Conservation (phyloP, 169 alveolate genomes). For the Ichthyophthirius multifiliis region DNA sequence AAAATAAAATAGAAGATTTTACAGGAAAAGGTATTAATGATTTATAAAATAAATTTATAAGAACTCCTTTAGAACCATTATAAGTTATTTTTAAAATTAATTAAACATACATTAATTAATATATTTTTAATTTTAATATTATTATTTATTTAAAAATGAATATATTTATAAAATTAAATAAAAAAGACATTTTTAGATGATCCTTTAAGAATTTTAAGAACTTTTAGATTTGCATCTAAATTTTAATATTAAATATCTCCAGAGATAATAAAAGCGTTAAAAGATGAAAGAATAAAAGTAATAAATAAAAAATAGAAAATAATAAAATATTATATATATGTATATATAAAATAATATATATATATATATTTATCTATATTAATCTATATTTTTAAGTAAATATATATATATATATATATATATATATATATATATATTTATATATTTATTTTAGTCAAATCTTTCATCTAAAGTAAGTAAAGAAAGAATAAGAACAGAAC, state of each 20-base stretch:
- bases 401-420: not conserved
- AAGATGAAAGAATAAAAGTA: slow-evolving; percentile 29
- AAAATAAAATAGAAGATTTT: slow-evolving; percentile 93
- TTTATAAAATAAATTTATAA: slow-evolving; percentile 86
- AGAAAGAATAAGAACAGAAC: slow-evolving; percentile 83
- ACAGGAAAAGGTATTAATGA: slow-evolving; percentile 92
- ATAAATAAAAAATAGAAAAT: not conserved
- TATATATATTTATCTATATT: not conserved
- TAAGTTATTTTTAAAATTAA: no score
- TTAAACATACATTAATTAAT: not conserved
- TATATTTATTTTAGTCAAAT: slow-evolving; percentile 17
- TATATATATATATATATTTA: not conserved
- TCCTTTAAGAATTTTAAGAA: slow-evolving; percentile 96
- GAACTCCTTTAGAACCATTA: slow-evolving; percentile 93
- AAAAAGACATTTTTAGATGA: slow-evolving; percentile 96
- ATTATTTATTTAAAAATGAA: not conserved
- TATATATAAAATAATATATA: not conserved
- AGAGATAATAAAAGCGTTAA: slow-evolving; percentile 66
- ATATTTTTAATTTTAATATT: not conserved
- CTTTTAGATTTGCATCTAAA: slow-evolving; percentile 95
- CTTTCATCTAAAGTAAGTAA: slow-evolving; percentile 62
- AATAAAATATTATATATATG: not conserved
- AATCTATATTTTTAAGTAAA: not conserved
- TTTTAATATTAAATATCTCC: slow-evolving; percentile 78
- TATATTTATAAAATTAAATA: no score